Evolutionary conservation across 805 yeast genomes (phyloP).

Genomic region (Candida boleticola): DNA sequence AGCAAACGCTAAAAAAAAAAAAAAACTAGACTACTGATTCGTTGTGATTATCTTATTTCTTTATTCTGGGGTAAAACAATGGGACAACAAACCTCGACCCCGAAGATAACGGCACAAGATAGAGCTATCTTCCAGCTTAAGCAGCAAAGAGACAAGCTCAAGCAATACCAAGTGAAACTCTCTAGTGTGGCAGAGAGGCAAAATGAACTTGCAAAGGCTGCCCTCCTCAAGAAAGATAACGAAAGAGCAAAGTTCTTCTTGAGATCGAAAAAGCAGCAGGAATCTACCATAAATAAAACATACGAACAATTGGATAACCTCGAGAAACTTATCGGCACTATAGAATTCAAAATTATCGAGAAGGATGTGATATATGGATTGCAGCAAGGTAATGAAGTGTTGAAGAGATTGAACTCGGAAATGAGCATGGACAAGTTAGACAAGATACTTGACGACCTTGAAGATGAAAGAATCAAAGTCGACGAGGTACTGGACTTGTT

Average conservation of each 20-base stretch:
- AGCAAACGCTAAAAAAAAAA: neutral
- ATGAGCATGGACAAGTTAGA: conserved; percentile 80
- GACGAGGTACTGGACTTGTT: conserved; percentile 64
- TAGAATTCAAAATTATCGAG: conserved; percentile 89
- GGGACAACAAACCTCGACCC: conserved; percentile 45
- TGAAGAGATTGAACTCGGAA: conserved; percentile 74
- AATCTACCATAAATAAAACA: conserved; percentile 64
- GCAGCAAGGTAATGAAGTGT: conserved; percentile 73
- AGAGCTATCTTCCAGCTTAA: conserved; percentile 83
- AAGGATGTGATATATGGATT: conserved; percentile 80
- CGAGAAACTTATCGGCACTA: conserved; percentile 73
- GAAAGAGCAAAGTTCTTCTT: conserved; percentile 67
- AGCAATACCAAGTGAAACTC: conserved; percentile 66
- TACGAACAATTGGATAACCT: conserved; percentile 75
- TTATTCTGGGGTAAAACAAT: no score
- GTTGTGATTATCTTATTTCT: no score
- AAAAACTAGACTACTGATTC: no score
- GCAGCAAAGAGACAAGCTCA: conserved; percentile 80
- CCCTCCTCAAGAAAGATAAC: conserved; percentile 51
- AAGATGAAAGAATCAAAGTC: conserved; percentile 78
- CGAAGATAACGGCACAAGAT: conserved; percentile 79
- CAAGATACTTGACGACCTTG: conserved; percentile 75
- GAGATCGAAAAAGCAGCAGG: conserved; percentile 79
- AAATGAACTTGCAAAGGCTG: conserved; percentile 54
- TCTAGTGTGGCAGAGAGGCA: conserved; percentile 60